phyloP scores from a whole-genome alignment of 2,329 filamentous ascomycete genomes.

The Massarina eburnea region DNA sequence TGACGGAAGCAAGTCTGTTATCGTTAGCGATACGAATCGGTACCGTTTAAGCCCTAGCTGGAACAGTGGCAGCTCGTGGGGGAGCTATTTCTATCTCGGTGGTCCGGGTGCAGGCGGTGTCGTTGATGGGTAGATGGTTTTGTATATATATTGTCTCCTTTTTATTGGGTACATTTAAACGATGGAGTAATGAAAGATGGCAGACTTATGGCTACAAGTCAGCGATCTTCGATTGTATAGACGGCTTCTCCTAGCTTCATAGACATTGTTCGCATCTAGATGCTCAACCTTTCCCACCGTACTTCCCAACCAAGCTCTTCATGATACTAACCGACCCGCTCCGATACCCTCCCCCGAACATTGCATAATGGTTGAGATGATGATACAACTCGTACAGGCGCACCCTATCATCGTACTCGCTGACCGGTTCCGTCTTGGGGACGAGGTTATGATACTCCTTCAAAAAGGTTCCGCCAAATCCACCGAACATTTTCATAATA shows the following conservation, averaged over 20 bases:
- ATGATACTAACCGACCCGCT: constrained; percentile 78
- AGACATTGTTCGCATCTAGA: too few relatives aligned
- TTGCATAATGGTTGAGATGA: constrained; percentile 82
- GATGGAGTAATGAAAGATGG: too few relatives aligned
- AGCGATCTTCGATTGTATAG: too few relatives aligned
- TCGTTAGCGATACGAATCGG: constrained; percentile 14
- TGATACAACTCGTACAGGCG: constrained; percentile 87
- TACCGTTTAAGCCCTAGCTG: constrained; percentile 12
- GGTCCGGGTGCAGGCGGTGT: constrained; percentile 16
- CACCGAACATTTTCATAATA: constrained; percentile 96
- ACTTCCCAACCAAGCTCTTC: constrained; percentile 71
- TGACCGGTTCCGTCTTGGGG: constrained; percentile 75
- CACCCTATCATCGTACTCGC: constrained; percentile 84
- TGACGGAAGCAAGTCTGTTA: constrained; percentile 12
- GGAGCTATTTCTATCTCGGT: constrained; percentile 17
- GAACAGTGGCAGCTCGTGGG: constrained; percentile 4
- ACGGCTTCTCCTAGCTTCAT: too few relatives aligned
- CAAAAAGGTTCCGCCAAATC: constrained; percentile 73
- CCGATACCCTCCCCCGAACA: constrained; percentile 81
- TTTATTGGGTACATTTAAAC: too few relatives aligned
- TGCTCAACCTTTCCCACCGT: constrained; percentile 45
- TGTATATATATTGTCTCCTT: too few relatives aligned
- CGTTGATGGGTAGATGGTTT: neutral
- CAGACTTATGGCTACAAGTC: too few relatives aligned
- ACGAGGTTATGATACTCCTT: constrained; percentile 74